phyloP scores from a whole-genome alignment of 192 early-diverging fungal species.

The Phycomyces nitens region DNA sequence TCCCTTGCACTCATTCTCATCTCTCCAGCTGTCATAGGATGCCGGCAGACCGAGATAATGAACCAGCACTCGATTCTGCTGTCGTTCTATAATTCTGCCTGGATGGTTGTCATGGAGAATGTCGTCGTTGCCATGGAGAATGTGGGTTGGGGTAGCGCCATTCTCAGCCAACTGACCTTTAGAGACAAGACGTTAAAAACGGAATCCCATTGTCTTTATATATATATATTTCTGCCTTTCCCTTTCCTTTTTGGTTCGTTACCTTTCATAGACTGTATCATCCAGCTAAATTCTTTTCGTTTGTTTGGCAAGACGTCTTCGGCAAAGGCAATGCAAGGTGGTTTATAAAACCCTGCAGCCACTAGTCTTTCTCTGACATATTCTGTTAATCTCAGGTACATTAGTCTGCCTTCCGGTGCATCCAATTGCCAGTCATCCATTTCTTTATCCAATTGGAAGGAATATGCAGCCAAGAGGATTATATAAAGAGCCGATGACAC shows the following conservation, averaged over 20 bases:
- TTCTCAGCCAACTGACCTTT: conserved; percentile 10
- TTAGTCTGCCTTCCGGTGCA: conserved; percentile 24
- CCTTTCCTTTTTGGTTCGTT: background rate
- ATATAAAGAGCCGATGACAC: conserved; percentile 18
- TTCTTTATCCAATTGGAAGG: conserved; percentile 26
- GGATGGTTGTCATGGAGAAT: background rate
- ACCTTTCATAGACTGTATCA: conserved; percentile 8
- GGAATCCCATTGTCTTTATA: background rate
- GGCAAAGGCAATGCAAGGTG: conserved; percentile 12
- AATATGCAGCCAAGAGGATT: conserved; percentile 28
- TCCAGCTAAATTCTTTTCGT: conserved; percentile 8
- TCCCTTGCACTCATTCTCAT: conserved; percentile 48
- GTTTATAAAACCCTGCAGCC: conserved; percentile 10
- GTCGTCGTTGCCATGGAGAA: conserved; percentile 16
- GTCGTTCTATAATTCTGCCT: conserved; percentile 3
- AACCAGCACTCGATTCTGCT: conserved; percentile 24
- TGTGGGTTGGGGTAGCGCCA: conserved; percentile 12
- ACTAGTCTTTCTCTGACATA: conserved; percentile 14
- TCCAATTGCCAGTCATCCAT: conserved; percentile 30
- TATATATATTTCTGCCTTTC: background rate
- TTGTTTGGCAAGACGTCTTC: conserved; percentile 5
- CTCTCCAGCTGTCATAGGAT: conserved; percentile 53
- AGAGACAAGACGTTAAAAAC: background rate
- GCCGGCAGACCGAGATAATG: conserved; percentile 71
- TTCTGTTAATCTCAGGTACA: conserved; percentile 14